Percentiles rank a stretch among this genome's conserved stretches.
phyloP scores from a whole-genome alignment of 1,284 basidiomycete species.

The Trichosporon ovoides region DNA sequence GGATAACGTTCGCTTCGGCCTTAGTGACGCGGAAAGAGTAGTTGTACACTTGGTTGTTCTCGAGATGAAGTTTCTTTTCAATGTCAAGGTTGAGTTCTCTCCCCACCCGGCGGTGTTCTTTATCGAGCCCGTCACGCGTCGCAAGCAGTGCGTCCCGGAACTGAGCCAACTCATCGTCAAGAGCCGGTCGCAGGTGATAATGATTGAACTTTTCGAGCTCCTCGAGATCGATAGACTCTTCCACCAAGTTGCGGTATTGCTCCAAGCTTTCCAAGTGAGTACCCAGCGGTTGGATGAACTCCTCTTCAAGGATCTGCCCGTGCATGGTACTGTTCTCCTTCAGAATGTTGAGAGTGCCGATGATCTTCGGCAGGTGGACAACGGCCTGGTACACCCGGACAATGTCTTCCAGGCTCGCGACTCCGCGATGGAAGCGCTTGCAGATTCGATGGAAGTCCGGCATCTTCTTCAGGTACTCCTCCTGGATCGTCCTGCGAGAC shows the following conservation, averaged over 20 bases:
- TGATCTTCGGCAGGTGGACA: slow-evolving; percentile 68
- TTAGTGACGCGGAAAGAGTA: slow-evolving; percentile 93
- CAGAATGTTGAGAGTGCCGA: slow-evolving; percentile 56
- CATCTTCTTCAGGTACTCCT: slow-evolving; percentile 82
- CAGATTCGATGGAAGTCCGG: slow-evolving; percentile 91
- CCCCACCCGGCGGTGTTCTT: slow-evolving; percentile 70
- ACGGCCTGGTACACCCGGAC: slow-evolving; percentile 93
- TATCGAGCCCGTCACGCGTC: slow-evolving; percentile 74
- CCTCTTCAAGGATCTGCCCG: slow-evolving; percentile 60
- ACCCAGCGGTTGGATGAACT: slow-evolving; percentile 60
- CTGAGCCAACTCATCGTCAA: slow-evolving; percentile 59
- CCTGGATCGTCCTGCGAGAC: slow-evolving; percentile 58
- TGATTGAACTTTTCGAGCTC: slow-evolving; percentile 71
- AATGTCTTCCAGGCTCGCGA: slow-evolving; percentile 87
- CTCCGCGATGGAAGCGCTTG: slow-evolving; percentile 82
- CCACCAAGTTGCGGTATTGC: slow-evolving; percentile 89
- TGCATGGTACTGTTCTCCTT: slow-evolving; percentile 43
- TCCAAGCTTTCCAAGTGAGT: slow-evolving; percentile 60
- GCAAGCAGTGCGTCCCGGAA: slow-evolving; percentile 64
- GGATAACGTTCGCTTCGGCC: slow-evolving; percentile 72
- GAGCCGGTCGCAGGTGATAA: slow-evolving; percentile 76
- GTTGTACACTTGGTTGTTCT: slow-evolving; percentile 84
- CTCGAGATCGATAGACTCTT: slow-evolving; percentile 87
- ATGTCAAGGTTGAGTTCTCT: slow-evolving; percentile 75
- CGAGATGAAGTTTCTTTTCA: slow-evolving; percentile 93